Evolutionary conservation across 805 yeast genomes (phyloP).

Genomic region (Saccharomycopsis sp.): DNA sequence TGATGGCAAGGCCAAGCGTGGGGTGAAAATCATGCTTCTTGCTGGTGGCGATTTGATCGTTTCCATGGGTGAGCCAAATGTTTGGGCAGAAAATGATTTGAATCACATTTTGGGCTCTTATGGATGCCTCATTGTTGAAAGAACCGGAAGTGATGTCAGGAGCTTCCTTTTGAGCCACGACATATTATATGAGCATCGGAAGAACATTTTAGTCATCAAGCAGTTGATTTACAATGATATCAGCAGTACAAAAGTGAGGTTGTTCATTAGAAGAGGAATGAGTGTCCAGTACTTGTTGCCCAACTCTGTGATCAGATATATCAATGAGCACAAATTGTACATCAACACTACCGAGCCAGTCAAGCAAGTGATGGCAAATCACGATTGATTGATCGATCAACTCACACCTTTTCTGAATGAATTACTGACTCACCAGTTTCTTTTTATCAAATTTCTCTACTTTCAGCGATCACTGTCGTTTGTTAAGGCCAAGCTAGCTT

Average conservation of each 20-base stretch:
- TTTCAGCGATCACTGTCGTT: no score
- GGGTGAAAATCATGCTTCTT: conserved; percentile 87
- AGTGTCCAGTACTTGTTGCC: conserved; percentile 92
- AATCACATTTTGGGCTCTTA: conserved; percentile 93
- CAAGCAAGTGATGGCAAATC: conserved; percentile 51
- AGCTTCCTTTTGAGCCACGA: conserved; percentile 88
- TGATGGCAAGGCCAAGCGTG: conserved; percentile 52
- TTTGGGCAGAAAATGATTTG: conserved; percentile 94
- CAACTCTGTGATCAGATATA: conserved; percentile 87
- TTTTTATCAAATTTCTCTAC: no score
- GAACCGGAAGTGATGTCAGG: conserved; percentile 95
- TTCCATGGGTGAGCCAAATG: conserved; percentile 99
- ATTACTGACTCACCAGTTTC: no score
- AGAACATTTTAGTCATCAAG: conserved; percentile 88
- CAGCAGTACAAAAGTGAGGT: conserved; percentile 85
- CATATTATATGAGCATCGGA: conserved; percentile 92
- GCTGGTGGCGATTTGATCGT: conserved; percentile 98
- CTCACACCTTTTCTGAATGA: no score
- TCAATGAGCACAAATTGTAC: conserved; percentile 85
- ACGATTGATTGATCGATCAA: no score
- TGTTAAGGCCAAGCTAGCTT: no score
- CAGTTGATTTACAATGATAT: conserved; percentile 96
- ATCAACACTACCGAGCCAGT: conserved; percentile 87
- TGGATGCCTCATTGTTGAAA: conserved; percentile 92
- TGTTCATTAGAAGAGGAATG: conserved; percentile 92